Conservation (phyloP, 495 filamentous ascomycete species). For the Daldinia loculata region DNA sequence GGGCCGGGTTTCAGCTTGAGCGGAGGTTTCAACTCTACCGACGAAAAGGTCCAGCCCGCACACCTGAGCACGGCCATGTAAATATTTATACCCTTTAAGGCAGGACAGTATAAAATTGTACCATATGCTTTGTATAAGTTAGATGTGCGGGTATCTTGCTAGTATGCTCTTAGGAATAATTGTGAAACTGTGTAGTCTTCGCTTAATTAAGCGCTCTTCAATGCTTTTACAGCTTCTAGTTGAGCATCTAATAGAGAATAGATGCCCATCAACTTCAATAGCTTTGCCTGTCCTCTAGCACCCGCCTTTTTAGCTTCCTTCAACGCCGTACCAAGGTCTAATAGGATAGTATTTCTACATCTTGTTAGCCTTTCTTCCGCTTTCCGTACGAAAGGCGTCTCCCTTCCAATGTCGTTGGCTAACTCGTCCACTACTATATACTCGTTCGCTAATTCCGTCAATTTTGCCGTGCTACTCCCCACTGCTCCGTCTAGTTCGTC, state of each 20-base stretch:
- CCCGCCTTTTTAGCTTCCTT: constrained; percentile 72
- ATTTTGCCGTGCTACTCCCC: constrained; percentile 53
- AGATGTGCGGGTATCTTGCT: constrained; percentile 47
- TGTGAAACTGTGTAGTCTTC: background rate
- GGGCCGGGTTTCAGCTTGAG: constrained; percentile 87
- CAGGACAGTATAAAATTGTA: constrained; percentile 56
- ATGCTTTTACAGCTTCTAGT: constrained; percentile 74
- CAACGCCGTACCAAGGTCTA: constrained; percentile 82
- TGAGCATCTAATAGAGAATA: constrained; percentile 82
- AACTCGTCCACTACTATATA: constrained; percentile 53
- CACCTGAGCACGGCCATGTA: constrained; percentile 63
- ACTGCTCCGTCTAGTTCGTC: constrained; percentile 45
- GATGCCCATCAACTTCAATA: constrained; percentile 75
- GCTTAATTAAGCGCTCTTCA: constrained; percentile 59
- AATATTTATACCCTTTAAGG: constrained; percentile 43
- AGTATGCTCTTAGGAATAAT: constrained; percentile 5
- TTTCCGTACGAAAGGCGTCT: constrained; percentile 56
- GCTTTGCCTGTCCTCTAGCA: constrained; percentile 60
- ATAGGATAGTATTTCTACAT: constrained; percentile 75
- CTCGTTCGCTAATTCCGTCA: constrained; percentile 55
- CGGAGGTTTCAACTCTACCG: constrained; percentile 72
- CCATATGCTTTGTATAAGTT: constrained; percentile 47
- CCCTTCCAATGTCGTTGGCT: constrained; percentile 53
- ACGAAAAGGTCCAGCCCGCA: constrained; percentile 61
- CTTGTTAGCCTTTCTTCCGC: constrained; percentile 62